Evolutionary conservation across 352 stramenopile species (phyloP).

Genomic region (Pythium oligandrum): DNA sequence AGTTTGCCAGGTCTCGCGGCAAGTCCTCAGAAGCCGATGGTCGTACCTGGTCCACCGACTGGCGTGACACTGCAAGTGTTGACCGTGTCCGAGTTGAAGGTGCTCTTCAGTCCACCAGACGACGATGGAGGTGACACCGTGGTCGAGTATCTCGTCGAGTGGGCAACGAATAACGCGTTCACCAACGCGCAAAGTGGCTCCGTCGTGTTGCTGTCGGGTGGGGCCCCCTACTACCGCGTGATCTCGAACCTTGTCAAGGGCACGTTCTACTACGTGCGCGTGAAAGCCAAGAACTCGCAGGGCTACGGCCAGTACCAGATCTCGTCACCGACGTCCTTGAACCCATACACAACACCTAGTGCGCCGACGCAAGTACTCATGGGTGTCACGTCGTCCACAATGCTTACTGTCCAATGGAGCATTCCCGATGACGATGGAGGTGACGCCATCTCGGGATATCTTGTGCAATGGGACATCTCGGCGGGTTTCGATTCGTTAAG

Average conservation of each 20-base stretch:
- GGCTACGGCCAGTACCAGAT: constrained; percentile 75
- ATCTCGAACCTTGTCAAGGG: constrained; percentile 63
- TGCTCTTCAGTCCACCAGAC: constrained; percentile 86
- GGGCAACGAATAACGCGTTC: constrained; percentile 79
- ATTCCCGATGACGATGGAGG: constrained; percentile 85
- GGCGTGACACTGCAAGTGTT: constrained; percentile 66
- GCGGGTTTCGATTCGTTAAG: constrained; percentile 83
- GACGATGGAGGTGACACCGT: constrained; percentile 85
- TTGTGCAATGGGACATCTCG: constrained; percentile 91
- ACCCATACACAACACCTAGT: constrained; percentile 88
- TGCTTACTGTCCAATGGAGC: constrained; percentile 89
- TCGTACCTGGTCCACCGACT: constrained; percentile 64
- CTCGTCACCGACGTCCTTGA: constrained; percentile 85
- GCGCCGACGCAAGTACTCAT: constrained; percentile 81
- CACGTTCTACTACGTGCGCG: constrained; percentile 65
- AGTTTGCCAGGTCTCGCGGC: constrained; percentile 51
- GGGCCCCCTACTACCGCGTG: constrained; percentile 48
- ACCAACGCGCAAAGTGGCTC: constrained; percentile 27
- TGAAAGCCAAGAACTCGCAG: constrained; percentile 67
- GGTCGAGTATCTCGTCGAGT: constrained; percentile 91
- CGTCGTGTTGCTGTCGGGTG: constrained; percentile 51
- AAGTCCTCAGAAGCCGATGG: constrained; percentile 72
- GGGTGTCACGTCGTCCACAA: constrained; percentile 76
- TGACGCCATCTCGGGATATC: constrained; percentile 84
- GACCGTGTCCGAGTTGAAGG: constrained; percentile 80